These are phyloP conservation scores for Penicillium flavigenum DNA, from an alignment of 495 filamentous ascomycete genomes.

Conservation along the genomic window DNA sequence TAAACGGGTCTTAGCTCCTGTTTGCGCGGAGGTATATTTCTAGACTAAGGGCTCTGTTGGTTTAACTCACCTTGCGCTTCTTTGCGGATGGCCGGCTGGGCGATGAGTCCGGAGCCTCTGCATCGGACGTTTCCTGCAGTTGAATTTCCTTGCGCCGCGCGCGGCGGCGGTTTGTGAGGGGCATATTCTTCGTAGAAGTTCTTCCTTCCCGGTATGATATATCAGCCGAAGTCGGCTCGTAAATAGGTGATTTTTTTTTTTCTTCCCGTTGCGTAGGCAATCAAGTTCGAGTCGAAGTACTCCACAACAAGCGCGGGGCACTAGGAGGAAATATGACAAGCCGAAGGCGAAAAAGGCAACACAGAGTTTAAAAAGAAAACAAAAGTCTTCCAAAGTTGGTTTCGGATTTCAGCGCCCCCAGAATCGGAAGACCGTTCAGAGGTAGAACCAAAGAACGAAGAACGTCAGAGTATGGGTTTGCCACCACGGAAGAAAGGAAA, in stretches of 20 bases:
- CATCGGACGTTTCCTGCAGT: conserved; percentile 50
- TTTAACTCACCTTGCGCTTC: conserved; percentile 65
- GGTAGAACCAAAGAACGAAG: conserved; percentile 40
- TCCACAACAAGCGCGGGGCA: conserved; percentile 18
- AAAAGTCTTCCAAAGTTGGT: conserved; percentile 19
- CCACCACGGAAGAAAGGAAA: conserved; percentile 31
- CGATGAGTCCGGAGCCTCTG: conserved; percentile 61
- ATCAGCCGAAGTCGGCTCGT: neutral
- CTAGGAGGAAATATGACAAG: conserved; percentile 28
- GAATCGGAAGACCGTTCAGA: conserved; percentile 29
- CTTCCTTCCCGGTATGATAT: conserved; percentile 7
- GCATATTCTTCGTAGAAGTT: conserved; percentile 34
- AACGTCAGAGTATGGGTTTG: conserved; percentile 32
- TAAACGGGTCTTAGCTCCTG: conserved; percentile 15
- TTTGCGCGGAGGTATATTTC: conserved; percentile 6
- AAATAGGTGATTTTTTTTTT: conserved; percentile 9
- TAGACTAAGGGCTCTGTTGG: conserved; percentile 2
- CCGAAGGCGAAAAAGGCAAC: conserved; percentile 24
- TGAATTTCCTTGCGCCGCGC: conserved; percentile 51
- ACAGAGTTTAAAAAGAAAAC: conserved; percentile 17
- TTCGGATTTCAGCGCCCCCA: conserved; percentile 32
- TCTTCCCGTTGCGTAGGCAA: conserved; percentile 6
- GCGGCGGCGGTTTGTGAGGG: conserved; percentile 52
- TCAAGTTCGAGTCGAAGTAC: conserved; percentile 8
- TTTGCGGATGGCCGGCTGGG: conserved; percentile 71